Evolutionary conservation across 352 stramenopile species (phyloP), one percentile per base, ranked within the genome.

Genomic region (Elongisporangium undulatum): DNA sequence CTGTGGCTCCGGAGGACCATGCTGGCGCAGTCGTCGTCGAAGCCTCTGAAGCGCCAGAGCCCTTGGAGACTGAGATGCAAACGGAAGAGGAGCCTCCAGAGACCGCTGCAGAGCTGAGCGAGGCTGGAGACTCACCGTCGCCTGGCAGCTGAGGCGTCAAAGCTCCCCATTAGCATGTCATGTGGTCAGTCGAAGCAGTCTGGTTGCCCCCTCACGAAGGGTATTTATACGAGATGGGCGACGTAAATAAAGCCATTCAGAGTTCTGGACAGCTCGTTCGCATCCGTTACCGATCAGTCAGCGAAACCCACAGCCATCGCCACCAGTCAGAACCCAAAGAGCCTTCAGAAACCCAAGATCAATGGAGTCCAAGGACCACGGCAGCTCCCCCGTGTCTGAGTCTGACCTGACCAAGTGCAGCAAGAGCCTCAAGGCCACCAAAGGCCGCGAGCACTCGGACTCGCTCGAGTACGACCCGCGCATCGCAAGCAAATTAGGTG

Each of bases 401-500:
- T 75, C 73, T 49, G 83, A 87, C 22, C 64, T 92, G 41, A 74
- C 59, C 61, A 83, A 87, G 63, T 77, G 70, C 1, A 87, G 74
- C 59, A 88, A 89, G 63, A 68, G 66, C 24, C 65, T 91, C 19
- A 84, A 85, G 58, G 68, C 74, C 19, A 79, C 79, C 41, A 92
- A 90, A 61, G 69, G 74, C 51, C 68, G 75, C 49, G 79, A 89
- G 59, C 79, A 90, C 67, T 71, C 74, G 17, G 79, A 91, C 64
- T 89, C 81, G 19, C 76, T 93, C 58, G 79, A 90, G 53, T 90
- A 75, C 61, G 84, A 93, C 41, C 39, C 72, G 4, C 62, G 63
- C 17, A 63, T 93, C 29, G 81, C 84, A 23, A 66, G 78, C 13
- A 80, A 77, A 22, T 66, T 90, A 4, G 68, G 74, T 83, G 63